A percentile compares a stretch with the other conserved stretches of the same genome.
phyloP scores from a whole-genome alignment of 768 basidiomycete genomes.

The Sarcomyxa edulis region DNA sequence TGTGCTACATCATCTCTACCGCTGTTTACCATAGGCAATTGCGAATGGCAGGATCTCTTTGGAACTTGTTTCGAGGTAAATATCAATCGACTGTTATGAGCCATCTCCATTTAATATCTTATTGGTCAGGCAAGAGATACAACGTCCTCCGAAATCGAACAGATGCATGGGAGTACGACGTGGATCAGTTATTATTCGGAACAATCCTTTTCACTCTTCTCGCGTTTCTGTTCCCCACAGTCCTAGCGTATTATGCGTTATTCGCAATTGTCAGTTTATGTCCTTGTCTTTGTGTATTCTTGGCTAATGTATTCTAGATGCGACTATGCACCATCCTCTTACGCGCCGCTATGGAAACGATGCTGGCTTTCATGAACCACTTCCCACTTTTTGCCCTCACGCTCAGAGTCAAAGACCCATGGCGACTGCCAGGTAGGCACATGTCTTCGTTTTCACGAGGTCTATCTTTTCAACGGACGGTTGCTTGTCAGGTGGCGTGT shows the following conservation, averaged over 20 bases:
- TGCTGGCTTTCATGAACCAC: constrained; percentile 80
- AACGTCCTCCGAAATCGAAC: constrained; percentile 85
- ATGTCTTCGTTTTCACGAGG: constrained; percentile 2
- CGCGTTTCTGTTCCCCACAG: constrained; percentile 79
- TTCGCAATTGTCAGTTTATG: constrained; percentile 57
- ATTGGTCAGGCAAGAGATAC: constrained; percentile 71
- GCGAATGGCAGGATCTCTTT: constrained; percentile 58
- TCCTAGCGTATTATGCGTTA: constrained; percentile 78
- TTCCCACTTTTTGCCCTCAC: constrained; percentile 90
- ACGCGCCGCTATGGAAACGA: constrained; percentile 58
- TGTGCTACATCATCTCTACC: constrained; percentile 63
- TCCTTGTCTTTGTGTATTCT: neutral
- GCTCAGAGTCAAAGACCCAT: constrained; percentile 78
- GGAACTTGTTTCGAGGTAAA: constrained; percentile 78
- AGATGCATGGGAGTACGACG: constrained; percentile 86
- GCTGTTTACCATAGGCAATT: constrained; percentile 58
- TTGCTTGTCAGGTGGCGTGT: constrained; percentile 23
- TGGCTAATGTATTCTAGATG: constrained; percentile 29
- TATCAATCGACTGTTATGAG: neutral
- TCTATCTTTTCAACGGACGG: neutral
- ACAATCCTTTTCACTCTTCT: constrained; percentile 84
- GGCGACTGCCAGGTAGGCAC: constrained; percentile 67
- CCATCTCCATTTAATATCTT: neutral
- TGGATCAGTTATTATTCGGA: constrained; percentile 93
- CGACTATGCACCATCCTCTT: constrained; percentile 49